A percentile compares a stretch with the other conserved stretches of the same genome.
phyloP scores from a whole-genome alignment of 2,329 filamentous ascomycete genomes.

The Fusarium sp. region DNA sequence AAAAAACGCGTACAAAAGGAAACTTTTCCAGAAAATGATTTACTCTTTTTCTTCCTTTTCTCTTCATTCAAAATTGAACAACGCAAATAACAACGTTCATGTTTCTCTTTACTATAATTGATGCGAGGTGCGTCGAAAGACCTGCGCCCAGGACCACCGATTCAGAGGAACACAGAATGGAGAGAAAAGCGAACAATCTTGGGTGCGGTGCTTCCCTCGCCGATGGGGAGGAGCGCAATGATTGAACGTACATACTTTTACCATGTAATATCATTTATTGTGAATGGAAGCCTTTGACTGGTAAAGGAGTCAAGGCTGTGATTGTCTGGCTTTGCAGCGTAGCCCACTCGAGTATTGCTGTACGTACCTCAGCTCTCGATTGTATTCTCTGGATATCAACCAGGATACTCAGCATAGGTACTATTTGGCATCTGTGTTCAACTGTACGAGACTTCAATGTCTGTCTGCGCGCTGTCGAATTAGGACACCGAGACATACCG shows the following conservation, averaged over 20 bases:
- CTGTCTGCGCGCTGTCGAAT: neutral
- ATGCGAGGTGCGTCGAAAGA: slow-evolving; percentile 61
- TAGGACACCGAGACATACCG: neutral
- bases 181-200: slow-evolving; percentile 69
- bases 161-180: slow-evolving; percentile 63
- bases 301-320: neutral
- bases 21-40: slow-evolving; percentile 29
- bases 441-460: neutral
- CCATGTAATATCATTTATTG: neutral
- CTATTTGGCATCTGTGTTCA: neutral
- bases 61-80: slow-evolving; percentile 57
- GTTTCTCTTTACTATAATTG: slow-evolving; percentile 54
- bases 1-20: slow-evolving; percentile 38
- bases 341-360: neutral
- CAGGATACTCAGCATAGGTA: neutral
- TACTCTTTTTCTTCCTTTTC: slow-evolving; percentile 34
- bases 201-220: slow-evolving; percentile 68
- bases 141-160: slow-evolving; percentile 61
- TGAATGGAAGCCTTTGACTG: slow-evolving; percentile 16
- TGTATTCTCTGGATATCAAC: neutral
- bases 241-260: slow-evolving; percentile 65
- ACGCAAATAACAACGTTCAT: slow-evolving; percentile 62
- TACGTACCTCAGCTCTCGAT: too few species aligned
- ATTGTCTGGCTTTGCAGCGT: slow-evolving; percentile 1
- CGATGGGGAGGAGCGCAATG: slow-evolving; percentile 69